phyloP scores from a whole-genome alignment of 371 early-diverging fungal genomes.

The Syncephalastrum racemosum region DNA sequence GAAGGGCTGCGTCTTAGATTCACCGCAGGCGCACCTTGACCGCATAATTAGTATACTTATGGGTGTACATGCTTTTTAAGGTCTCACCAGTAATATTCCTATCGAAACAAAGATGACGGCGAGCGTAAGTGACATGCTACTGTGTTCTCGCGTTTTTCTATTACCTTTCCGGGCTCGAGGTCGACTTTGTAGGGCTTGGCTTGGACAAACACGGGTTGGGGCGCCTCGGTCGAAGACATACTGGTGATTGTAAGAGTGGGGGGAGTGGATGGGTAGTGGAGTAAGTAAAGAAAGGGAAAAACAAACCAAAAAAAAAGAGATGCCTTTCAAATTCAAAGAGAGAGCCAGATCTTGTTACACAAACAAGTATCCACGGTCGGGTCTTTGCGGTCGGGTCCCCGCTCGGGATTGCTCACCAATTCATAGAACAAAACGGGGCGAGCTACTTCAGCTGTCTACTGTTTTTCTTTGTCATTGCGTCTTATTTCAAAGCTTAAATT shows the following conservation, averaged over 20 bases:
- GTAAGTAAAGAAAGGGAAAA: not conserved
- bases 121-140: too few relatives aligned
- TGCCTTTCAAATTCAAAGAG: too few relatives aligned
- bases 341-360: too few relatives aligned
- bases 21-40: conserved; percentile 33
- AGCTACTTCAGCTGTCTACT: too few relatives aligned
- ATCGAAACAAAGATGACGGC: not conserved
- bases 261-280: not conserved
- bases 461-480: too few relatives aligned
- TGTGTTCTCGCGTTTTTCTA: not conserved
- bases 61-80: not conserved
- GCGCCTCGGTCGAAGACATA: conserved; percentile 15
- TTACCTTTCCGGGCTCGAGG: conserved; percentile 35
- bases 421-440: too few relatives aligned
- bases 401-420: too few relatives aligned
- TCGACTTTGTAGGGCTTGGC: conserved; percentile 34
- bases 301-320: not conserved
- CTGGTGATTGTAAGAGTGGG: not conserved
- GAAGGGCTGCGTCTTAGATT: conserved; percentile 38
- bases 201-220: conserved; percentile 31
- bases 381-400: too few relatives aligned
- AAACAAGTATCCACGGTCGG: too few relatives aligned
- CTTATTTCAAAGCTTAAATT: too few relatives aligned
- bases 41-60: conserved; percentile 2
- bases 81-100: conserved; percentile 35